Evolutionary conservation across 106 monocot genomes (phyloP), one percentile per base, ranked within the genome.

Genomic region (Iris macrosiphon): DNA sequence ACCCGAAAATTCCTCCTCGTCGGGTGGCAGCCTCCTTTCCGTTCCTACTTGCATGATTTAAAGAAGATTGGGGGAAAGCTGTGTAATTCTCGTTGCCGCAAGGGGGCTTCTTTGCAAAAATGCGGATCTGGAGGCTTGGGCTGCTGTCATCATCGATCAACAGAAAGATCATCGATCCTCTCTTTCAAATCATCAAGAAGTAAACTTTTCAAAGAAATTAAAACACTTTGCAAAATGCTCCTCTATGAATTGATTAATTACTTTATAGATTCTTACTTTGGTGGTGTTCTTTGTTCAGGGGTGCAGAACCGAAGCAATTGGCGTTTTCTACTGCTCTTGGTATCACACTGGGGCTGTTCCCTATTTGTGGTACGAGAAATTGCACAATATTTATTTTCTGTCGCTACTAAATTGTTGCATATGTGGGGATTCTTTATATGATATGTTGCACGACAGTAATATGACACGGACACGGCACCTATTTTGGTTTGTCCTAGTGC

Each of bases 291-390:
- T 64, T 0, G 6, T 11, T 29, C 43, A 84, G 84, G 63, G 84
- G 79, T 6, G 67, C 84, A 55, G 84, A 84, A 62, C 72, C 84
- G 27, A 79, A 68, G 32, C 64, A 60, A 22, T 59, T 84, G 71
- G 84, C 84, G 0, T 79, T 84, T 64, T 84, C 84, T 2, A 60
- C 68, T n/a, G 84, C 84, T 55, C 67, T 84, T 45, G 84, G 84
- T 13, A 8, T 75, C n/a, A 75, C 84, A 4, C 29, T 84, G 48
- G 84, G 84, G 51, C 12, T 84, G 2, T 84, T 84, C 56, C 84
- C 84, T 23, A 84, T 84, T 33, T 84, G 84, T 31, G 84, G 84
- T 84, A 74, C 22, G 79, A 33, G 35, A 10, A 28, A 4, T 23
- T n/a, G n/a, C n/a, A n/a, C n/a, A n/a, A n/a, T n/a, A n/a, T n/a